Evolutionary conservation across 495 filamentous ascomycete species (phyloP).

Genomic region (Umbilicaria muhlenbergii): DNA sequence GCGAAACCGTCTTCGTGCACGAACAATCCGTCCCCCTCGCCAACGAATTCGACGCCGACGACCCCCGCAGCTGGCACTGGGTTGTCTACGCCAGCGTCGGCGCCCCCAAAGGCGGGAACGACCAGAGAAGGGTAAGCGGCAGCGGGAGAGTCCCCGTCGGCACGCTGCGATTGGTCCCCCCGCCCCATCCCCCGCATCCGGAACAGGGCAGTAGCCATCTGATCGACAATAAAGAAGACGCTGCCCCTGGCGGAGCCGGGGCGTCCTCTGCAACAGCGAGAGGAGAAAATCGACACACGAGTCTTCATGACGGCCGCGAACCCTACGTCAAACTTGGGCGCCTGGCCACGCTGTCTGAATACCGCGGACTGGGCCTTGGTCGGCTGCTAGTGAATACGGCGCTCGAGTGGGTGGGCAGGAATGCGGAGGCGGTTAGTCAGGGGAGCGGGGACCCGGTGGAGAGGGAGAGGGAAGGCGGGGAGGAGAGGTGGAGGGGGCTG

Average conservation of each 20-base stretch:
- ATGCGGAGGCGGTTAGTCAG: conserved; percentile 33
- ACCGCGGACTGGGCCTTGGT: conserved; percentile 46
- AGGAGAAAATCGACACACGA: too few species aligned
- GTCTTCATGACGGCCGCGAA: too few species aligned
- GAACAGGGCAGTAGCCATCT: conserved; percentile 20
- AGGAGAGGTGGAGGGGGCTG: conserved; percentile 46
- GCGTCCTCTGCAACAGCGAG: too few species aligned
- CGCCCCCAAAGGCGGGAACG: background rate
- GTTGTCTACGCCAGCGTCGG: conserved; percentile 45
- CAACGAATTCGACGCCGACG: conserved; percentile 67
- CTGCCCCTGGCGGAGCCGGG: too few species aligned
- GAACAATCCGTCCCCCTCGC: conserved; percentile 56
- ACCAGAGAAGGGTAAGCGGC: conserved; percentile 5
- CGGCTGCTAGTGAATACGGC: conserved; percentile 45
- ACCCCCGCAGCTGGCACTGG: conserved; percentile 67
- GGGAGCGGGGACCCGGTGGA: conserved; percentile 27
- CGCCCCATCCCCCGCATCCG: conserved; percentile 49
- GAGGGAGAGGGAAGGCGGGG: conserved; percentile 20
- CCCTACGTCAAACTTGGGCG: conserved; percentile 64
- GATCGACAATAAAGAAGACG: conserved; percentile 6
- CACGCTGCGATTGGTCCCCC: conserved; percentile 64
- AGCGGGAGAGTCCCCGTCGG: conserved; percentile 38
- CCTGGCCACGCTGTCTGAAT: conserved; percentile 47
- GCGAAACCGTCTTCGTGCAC: conserved; percentile 57
- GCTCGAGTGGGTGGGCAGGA: conserved; percentile 40